Base-by-base conservation (phyloP, 176 grass and related monocot genomes). In the Oryza coarctata region DNA sequence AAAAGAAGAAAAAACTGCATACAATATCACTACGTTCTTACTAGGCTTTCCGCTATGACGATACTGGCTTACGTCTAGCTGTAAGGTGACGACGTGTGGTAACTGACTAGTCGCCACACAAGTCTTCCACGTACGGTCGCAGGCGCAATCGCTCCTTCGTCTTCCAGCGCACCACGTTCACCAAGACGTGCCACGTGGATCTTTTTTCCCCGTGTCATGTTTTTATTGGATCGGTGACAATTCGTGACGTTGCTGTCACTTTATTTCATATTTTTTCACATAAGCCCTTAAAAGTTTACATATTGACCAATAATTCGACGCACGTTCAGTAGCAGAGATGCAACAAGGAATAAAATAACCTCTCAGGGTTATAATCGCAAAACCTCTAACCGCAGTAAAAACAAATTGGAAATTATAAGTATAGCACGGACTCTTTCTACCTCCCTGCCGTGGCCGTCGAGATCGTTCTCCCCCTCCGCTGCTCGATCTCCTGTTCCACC, bases 81-180 rank as follows among this genome's bases (percentile, higher is more conserved):
- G 7, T 60, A 9, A 60, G 2, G 55, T 60, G 55, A 60, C 32
- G 32, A 33, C 55, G 55, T 11, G 22, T 23, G 12, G 23, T 60
- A 55, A 23, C 22, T 60, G 17, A 9, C 0, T 3, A 25, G 22
- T 23, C 55, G n/a, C 55, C 2, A 8, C 55, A 25, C 55, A 9
- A 60, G 55, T 11, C 55, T 60, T 60, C 20, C 55, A 1, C 55
- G 55, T 25, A 23, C 55, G 22, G 55, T 25, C 52, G 18, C 0
- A 32, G 20, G 31, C 23, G 27, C 30, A 44, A 22, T 44, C 22
- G 55, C 27, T 36, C 32, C 67, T 80, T 35, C 45, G 62, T 39
- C 73, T 76, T 84, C 89, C 96, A 95, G 81, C 93, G 87, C 93
- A 88, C 65, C 70, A 72, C 17, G 75, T 82, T 64, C 79, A 84